Conservation (phyloP, 2,329 filamentous ascomycete genomes). For the Leptographium flavum region DNA sequence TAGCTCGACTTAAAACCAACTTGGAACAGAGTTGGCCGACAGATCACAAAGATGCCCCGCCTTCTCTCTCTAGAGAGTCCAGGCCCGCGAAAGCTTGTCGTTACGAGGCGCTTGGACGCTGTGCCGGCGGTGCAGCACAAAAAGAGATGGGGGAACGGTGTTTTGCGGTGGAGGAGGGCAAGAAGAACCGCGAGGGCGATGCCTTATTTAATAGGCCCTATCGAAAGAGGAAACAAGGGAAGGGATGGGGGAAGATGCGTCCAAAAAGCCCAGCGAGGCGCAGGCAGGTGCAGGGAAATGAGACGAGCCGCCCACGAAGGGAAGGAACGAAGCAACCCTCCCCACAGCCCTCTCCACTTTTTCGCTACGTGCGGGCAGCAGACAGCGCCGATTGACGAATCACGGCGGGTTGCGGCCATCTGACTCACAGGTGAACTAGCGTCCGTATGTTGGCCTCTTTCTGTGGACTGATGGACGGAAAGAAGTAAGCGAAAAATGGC, state of each 20-base stretch:
- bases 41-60: no score
- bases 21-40: no score
- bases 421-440: constrained; percentile 2
- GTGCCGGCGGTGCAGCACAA: neutral
- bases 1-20: no score
- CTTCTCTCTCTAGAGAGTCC: no score
- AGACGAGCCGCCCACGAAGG: neutral
- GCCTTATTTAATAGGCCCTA: neutral
- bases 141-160: no score
- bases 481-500: no score
- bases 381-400: neutral
- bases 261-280: neutral
- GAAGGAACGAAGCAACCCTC: neutral
- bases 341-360: neutral
- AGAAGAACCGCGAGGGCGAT: neutral
- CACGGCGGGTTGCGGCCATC: neutral
- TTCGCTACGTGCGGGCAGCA: neutral
- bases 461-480: no score
- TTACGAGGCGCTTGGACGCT: neutral
- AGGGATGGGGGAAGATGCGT: no score
- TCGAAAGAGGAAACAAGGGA: no score
- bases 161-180: no score
- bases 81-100: no score
- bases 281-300: neutral
- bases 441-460: no score